Base-by-base conservation (phyloP, 108 stramenopile species). In the Ochromonas danica region DNA sequence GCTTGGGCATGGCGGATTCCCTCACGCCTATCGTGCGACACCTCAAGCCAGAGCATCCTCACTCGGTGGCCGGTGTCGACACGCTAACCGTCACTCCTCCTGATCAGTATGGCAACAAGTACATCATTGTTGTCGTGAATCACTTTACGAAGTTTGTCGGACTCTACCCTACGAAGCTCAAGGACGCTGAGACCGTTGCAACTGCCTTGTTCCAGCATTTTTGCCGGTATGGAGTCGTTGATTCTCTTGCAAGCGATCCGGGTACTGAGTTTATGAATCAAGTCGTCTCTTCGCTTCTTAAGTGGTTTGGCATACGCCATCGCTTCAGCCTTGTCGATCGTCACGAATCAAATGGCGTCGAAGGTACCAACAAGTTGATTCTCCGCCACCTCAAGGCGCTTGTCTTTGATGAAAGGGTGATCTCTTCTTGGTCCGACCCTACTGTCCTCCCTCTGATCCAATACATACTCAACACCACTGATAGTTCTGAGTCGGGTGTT, bases 31-130 rank as follows among this genome's bases (percentile, higher is more conserved):
- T 67, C 33, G 17, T 31, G 14, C 63, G 63, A 22, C 17, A 22
- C 25, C 35, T 67, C 33, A 67, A 67, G 63, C 31, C 63, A 14
- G 33, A 10, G 63, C 63, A 67, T 25, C 17, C 6, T 22, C 63
- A 25, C 27, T 6, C 17, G 25, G 35, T 33, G 30, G 35, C 25
- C 25, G 63, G 63, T 14, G 35, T 67, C 35, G 63, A 67, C 63
- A 67, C 63, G 6, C 63, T 67, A 3, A 67, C 63, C 63, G 63
- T 67, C 6, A 67, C 63, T 28, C 63, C 63, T 31, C 63, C 63
- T 33, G 63, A 67, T 25, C 3, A 67, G 63, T 35, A 6, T 10
- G 63, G 63, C 27, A 67, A 31, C 30, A 22, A 67, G 63, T 67
- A 67, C 31, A 67, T 67, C 63, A 67, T 31, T 33, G 63, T 67